A percentile compares a stretch with the other conserved stretches of the same genome.
Evolutionary conservation across 805 yeast species (phyloP).

Genomic region (Candida koratica): DNA sequence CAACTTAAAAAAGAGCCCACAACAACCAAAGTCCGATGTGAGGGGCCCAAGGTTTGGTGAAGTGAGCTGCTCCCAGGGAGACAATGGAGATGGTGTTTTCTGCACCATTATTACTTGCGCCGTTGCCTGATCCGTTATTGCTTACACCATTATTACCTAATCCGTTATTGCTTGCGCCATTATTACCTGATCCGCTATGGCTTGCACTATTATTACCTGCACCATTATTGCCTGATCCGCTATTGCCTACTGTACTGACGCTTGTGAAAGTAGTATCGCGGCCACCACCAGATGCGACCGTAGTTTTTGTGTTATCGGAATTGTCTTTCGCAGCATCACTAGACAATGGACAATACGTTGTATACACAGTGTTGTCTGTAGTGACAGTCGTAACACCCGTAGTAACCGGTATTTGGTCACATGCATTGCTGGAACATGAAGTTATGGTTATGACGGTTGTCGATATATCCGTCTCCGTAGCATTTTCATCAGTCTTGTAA

Average conservation of each 20-base stretch:
- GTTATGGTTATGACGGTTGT: slow-evolving; percentile 3
- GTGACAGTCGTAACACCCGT: slow-evolving; percentile 33
- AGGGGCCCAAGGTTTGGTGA: not conserved
- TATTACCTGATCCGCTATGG: too few species aligned
- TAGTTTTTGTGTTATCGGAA: not conserved
- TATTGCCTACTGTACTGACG: too few species aligned
- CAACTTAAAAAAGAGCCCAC: not conserved
- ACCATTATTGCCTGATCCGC: too few species aligned
- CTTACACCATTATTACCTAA: too few species aligned
- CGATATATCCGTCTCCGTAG: slow-evolving; percentile 9
- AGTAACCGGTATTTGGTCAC: slow-evolving; percentile 28
- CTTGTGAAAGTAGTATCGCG: too few species aligned
- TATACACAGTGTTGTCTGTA: slow-evolving; percentile 18
- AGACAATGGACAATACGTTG: slow-evolving; percentile 17
- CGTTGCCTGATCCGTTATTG: too few species aligned
- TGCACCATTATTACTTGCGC: too few species aligned
- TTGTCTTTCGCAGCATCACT: slow-evolving; percentile 12
- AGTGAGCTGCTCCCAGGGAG: too few species aligned
- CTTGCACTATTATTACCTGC: too few species aligned
- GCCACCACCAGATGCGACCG: too few species aligned
- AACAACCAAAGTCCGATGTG: not conserved
- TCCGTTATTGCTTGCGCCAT: too few species aligned
- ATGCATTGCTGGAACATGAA: slow-evolving; percentile 27
- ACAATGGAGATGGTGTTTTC: too few species aligned
- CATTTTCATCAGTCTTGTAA: slow-evolving; percentile 2